These are phyloP conservation scores for Auricularia sp. DNA, from an alignment of 768 basidiomycete genomes.

Conservation along the genomic window DNA sequence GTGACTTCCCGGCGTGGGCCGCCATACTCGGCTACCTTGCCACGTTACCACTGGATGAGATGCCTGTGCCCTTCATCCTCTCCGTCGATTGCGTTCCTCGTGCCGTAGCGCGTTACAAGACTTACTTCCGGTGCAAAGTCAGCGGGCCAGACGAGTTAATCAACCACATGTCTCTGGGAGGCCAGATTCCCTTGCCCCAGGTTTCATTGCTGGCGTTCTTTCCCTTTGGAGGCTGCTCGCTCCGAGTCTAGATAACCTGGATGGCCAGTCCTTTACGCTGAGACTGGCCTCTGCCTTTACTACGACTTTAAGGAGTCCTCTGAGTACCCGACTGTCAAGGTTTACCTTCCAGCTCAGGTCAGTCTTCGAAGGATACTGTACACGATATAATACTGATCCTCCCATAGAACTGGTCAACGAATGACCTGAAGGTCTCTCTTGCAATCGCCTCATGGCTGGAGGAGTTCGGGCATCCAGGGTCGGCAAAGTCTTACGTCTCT, in stretches of 20 bases:
- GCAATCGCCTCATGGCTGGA: neutral
- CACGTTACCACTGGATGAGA: neutral
- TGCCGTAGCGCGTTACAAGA: neutral
- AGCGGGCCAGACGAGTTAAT: neutral
- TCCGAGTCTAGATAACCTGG: neutral
- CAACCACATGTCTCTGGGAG: neutral
- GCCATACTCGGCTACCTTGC: neutral
- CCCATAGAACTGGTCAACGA: neutral
- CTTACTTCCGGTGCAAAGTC: neutral
- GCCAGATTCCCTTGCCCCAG: neutral
- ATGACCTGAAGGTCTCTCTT: neutral
- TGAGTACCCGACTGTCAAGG: neutral
- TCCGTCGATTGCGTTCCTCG: neutral
- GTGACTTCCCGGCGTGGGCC: neutral
- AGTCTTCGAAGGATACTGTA: no score
- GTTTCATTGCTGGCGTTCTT: neutral
- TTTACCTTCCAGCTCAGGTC: neutral
- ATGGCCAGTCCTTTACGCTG: neutral
- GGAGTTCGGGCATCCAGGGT: neutral
- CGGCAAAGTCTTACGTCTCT: neutral
- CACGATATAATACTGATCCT: no score
- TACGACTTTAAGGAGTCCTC: neutral
- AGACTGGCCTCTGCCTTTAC: neutral
- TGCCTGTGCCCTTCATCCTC: neutral
- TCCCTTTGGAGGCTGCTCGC: neutral